Percentiles rank a stretch among this genome's conserved stretches.
These are phyloP conservation scores for Uronychia binucleata DNA, from an alignment of 73 alveolate genomes.

Conservation along the genomic window DNA sequence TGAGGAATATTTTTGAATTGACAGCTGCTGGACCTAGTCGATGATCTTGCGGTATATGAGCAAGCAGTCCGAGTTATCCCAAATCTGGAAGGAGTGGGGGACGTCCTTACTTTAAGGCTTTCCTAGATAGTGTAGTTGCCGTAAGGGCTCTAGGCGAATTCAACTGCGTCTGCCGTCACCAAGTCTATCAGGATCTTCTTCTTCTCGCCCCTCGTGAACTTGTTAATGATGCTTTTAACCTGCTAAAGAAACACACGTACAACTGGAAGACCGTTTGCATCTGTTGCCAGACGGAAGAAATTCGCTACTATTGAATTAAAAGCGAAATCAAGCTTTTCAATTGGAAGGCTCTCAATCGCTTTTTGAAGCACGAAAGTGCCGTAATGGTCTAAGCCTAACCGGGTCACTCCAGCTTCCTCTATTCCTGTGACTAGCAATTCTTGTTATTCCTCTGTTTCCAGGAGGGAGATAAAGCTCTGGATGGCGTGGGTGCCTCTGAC, in stretches of 20 bases:
- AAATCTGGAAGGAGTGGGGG: neutral
- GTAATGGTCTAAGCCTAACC: conserved; percentile 57
- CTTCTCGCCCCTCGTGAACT: conserved; percentile 18
- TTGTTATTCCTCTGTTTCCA: conserved; percentile 8
- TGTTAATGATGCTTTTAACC: conserved; percentile 35
- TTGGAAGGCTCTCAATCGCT: conserved; percentile 70
- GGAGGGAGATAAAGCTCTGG: conserved; percentile 19
- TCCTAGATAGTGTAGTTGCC: conserved; percentile 66
- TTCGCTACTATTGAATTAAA: conserved; percentile 68
- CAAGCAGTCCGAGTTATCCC: neutral
- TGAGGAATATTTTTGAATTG: no score
- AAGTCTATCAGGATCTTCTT: conserved; percentile 29
- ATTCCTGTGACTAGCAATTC: neutral
- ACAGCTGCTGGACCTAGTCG: neutral
- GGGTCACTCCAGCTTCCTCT: neutral
- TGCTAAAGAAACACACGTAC: conserved; percentile 20
- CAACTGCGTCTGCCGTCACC: conserved; percentile 20
- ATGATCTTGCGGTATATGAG: neutral
- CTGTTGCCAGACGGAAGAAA: conserved; percentile 71
- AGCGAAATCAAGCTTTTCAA: conserved; percentile 70
- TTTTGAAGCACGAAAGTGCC: conserved; percentile 93
- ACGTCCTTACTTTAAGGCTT: conserved; percentile 26
- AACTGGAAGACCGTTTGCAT: conserved; percentile 61
- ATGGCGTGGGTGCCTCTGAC: conserved; percentile 16
- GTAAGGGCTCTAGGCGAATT: conserved; percentile 47